A percentile compares a stretch with the other conserved stretches of the same genome.
These are phyloP conservation scores for Macaranga tanarius DNA, from an alignment of 441 rosid species.

Conservation along the genomic window DNA sequence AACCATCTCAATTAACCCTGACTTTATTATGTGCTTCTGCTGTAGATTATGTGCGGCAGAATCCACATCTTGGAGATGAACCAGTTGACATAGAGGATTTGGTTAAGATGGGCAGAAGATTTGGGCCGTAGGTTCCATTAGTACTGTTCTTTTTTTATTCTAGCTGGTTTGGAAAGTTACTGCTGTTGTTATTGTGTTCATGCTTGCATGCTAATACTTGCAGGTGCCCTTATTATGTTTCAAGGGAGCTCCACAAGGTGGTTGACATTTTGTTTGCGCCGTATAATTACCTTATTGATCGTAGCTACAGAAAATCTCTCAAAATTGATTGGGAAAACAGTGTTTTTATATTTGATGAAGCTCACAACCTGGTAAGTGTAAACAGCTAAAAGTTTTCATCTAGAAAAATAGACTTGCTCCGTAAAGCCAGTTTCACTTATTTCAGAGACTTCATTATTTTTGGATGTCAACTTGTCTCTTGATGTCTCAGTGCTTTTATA, in stretches of 20 bases:
- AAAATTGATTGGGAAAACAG: constrained; percentile 63
- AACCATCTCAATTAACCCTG: constrained; percentile 2
- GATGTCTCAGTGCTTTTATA: constrained; percentile 25
- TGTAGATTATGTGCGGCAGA: constrained; percentile 68
- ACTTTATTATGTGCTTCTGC: constrained; percentile 25
- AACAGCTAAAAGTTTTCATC: constrained; percentile 19
- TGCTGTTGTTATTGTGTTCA: constrained; percentile 22
- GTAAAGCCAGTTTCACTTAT: constrained; percentile 1
- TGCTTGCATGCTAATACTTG: constrained; percentile 31
- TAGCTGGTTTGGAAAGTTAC: constrained; percentile 10
- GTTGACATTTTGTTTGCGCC: constrained; percentile 91
- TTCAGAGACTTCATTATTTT: constrained; percentile 5
- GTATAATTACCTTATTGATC: constrained; percentile 87
- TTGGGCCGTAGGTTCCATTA: constrained; percentile 67
- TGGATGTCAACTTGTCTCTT: constrained; percentile 3
- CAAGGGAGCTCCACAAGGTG: constrained; percentile 84
- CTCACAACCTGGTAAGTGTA: constrained; percentile 89
- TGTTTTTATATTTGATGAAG: constrained; percentile 92
- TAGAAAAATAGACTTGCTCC: constrained; percentile 1
- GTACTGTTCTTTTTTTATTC: constrained; percentile 19
- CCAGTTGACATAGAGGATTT: constrained; percentile 97
- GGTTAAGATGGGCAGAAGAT: constrained; percentile 70
- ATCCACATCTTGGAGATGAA: constrained; percentile 80
- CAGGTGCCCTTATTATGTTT: constrained; percentile 87
- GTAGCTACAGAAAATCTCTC: constrained; percentile 58